These are phyloP conservation scores for Phaeomoniella chlamydospora DNA, from an alignment of 2,329 filamentous ascomycete genomes.

Conservation along the genomic window DNA sequence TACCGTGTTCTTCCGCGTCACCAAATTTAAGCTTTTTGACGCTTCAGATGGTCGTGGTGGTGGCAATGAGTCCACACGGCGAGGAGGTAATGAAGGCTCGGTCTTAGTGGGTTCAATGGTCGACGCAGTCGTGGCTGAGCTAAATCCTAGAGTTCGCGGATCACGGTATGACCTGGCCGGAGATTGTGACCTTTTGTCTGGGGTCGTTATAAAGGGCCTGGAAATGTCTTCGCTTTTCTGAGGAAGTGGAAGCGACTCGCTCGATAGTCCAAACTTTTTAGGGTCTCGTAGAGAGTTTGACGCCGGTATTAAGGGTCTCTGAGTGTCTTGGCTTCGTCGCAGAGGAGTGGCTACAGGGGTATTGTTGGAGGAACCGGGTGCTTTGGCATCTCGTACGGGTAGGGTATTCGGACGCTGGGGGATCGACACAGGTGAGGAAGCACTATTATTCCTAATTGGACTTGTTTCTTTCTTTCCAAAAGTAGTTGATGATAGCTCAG, in stretches of 20 bases:
- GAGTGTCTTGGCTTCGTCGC: conserved; percentile 4
- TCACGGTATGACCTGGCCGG: conserved; percentile 6
- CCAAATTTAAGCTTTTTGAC: background rate
- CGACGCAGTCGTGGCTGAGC: background rate
- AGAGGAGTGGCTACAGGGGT: background rate
- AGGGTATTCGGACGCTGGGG: background rate
- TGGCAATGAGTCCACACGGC: conserved; percentile 18
- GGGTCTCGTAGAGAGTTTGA: conserved; percentile 10
- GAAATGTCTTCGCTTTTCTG: conserved; percentile 1
- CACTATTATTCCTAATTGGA: background rate
- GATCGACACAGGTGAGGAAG: background rate
- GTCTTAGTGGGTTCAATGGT: background rate
- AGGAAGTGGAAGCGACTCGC: conserved; percentile 31
- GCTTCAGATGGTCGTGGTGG: conserved; percentile 8
- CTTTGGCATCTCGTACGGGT: conserved; percentile 6
- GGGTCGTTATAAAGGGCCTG: background rate
- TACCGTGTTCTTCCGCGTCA: background rate
- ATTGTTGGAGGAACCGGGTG: conserved; percentile 4
- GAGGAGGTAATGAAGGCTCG: conserved; percentile 30
- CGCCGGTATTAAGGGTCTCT: conserved; percentile 7
- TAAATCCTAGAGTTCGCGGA: conserved; percentile 9
- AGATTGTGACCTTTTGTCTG: conserved; percentile 2
- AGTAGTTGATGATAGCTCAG: background rate
- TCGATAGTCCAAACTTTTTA: conserved; percentile 16
- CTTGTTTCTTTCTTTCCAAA: background rate